phyloP scores from a whole-genome alignment of 345 rosid species.

The Gossypium herbaceum region DNA sequence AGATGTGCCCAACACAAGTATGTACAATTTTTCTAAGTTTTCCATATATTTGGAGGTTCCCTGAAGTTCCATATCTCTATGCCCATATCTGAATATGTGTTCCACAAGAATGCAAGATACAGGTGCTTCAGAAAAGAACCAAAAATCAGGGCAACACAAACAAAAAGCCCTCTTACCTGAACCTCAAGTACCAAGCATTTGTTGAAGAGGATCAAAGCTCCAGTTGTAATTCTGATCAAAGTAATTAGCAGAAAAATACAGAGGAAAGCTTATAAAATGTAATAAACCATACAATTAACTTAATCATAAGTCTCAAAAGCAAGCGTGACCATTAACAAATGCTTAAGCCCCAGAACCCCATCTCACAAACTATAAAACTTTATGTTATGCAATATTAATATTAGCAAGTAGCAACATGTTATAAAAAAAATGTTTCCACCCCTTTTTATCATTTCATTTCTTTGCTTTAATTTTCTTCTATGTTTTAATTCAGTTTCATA shows the following conservation, averaged over 20 bases:
- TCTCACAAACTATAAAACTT: background rate
- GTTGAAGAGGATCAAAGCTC: constrained; percentile 56
- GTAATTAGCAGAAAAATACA: background rate
- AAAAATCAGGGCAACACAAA: background rate
- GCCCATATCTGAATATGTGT: background rate
- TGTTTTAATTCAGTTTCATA: background rate
- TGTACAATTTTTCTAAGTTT: background rate
- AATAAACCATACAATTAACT: background rate
- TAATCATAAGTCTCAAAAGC: background rate
- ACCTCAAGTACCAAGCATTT: constrained; percentile 64
- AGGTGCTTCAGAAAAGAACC: background rate
- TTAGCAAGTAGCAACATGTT: background rate
- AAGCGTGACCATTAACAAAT: background rate
- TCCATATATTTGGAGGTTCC: background rate
- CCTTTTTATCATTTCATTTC: too few species aligned
- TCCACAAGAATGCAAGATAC: background rate
- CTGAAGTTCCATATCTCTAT: background rate
- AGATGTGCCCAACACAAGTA: background rate
- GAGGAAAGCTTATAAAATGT: background rate
- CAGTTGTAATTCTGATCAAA: constrained; percentile 48
- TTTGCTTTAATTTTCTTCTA: background rate
- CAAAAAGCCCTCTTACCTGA: constrained; percentile 40
- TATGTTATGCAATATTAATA: background rate
- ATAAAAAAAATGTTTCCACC: background rate
- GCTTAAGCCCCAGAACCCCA: background rate